phyloP scores from a whole-genome alignment of 768 basidiomycete species.

The Boletus barrowsii region DNA sequence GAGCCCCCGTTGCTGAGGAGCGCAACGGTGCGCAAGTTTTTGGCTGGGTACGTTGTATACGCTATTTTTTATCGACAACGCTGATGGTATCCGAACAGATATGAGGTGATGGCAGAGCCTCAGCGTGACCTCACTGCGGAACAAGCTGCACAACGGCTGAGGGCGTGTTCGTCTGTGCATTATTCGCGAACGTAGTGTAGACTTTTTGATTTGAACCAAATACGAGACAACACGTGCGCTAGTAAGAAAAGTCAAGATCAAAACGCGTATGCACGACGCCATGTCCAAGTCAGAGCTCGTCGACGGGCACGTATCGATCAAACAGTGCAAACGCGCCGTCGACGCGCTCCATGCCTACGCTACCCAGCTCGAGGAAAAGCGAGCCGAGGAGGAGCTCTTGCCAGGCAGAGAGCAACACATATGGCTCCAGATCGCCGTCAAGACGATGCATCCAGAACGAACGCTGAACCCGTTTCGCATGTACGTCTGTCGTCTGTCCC shows the following conservation, averaged over 20 bases:
- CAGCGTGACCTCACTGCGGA: conserved; percentile 91
- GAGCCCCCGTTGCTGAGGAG: conserved; percentile 81
- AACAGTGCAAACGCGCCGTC: conserved; percentile 77
- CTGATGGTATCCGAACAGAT: conserved; percentile 41
- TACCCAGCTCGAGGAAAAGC: conserved; percentile 56
- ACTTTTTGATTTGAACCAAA: conserved; percentile 10
- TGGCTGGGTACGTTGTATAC: conserved; percentile 67
- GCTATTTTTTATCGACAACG: neutral
- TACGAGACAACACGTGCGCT: conserved; percentile 10
- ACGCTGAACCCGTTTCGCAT: conserved; percentile 81
- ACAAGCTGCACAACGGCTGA: conserved; percentile 70
- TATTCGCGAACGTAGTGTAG: conserved; percentile 34
- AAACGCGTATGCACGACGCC: neutral
- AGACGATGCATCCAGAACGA: conserved; percentile 71
- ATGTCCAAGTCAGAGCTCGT: conserved; percentile 58
- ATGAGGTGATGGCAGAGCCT: conserved; percentile 86
- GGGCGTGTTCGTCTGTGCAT: conserved; percentile 56
- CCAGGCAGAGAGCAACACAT: conserved; percentile 78
- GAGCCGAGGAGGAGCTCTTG: conserved; percentile 72
- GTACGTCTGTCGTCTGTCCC: conserved; percentile 51
- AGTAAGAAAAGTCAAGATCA: neutral
- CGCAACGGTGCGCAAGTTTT: conserved; percentile 81
- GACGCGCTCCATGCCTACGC: conserved; percentile 75
- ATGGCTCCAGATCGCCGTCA: conserved; percentile 87
- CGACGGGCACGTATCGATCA: conserved; percentile 63